Conservation (phyloP, 345 rosid species). For the Citrus sp. region DNA sequence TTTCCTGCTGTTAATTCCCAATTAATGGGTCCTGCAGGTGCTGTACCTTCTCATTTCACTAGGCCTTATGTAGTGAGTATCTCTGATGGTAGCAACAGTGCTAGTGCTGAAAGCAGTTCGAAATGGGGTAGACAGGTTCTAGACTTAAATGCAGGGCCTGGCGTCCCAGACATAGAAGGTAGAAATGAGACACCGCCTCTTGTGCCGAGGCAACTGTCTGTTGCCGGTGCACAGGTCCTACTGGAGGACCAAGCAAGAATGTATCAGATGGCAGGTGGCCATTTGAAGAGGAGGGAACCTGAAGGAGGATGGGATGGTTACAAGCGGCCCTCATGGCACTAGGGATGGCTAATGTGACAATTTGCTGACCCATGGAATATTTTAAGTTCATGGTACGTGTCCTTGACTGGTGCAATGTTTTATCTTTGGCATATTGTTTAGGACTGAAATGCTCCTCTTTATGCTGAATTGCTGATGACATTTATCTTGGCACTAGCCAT, state of each 20-base stretch:
- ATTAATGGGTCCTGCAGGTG: constrained; percentile 51
- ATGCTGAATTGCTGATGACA: neutral
- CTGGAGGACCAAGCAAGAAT: constrained; percentile 71
- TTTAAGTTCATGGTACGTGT: constrained; percentile 31
- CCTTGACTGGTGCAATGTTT: neutral
- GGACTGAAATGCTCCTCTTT: neutral
- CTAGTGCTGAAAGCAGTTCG: constrained; percentile 41
- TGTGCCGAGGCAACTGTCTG: constrained; percentile 48
- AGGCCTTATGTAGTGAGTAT: constrained; percentile 64
- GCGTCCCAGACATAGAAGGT: constrained; percentile 55
- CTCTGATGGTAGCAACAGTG: constrained; percentile 46
- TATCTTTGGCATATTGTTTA: neutral
- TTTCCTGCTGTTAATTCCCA: constrained; percentile 69
- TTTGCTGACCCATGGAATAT: constrained; percentile 27
- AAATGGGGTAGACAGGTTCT: constrained; percentile 73
- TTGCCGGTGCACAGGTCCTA: constrained; percentile 45
- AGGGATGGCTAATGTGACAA: constrained; percentile 29
- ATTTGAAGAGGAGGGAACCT: constrained; percentile 78
- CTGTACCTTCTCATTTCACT: constrained; percentile 48
- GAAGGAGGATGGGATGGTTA: constrained; percentile 92
- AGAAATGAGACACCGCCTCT: constrained; percentile 57
- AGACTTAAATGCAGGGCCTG: constrained; percentile 87
- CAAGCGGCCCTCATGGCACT: constrained; percentile 78
- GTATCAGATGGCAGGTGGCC: constrained; percentile 62
- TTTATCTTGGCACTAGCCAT: constrained; percentile 28